phyloP scores from a whole-genome alignment of 2,329 filamentous ascomycete genomes.

The Ophiostoma perfectum region DNA sequence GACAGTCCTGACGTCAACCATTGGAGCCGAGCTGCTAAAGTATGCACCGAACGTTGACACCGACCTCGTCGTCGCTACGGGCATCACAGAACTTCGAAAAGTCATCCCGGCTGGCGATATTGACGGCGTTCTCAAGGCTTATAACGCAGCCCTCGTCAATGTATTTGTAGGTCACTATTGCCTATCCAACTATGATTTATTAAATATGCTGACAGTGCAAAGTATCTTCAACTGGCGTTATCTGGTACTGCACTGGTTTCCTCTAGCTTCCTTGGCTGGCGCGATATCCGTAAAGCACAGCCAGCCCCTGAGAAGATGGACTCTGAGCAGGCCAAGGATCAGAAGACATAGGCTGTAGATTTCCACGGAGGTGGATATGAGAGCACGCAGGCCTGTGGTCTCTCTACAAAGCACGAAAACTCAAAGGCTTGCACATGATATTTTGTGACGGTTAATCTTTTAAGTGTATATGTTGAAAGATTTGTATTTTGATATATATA shows the following conservation, averaged over 20 bases:
- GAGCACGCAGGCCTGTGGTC: too few relatives aligned
- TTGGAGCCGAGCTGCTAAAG: not conserved
- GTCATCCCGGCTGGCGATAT: not conserved
- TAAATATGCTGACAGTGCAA: not conserved
- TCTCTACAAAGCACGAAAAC: too few relatives aligned
- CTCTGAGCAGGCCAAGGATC: not conserved
- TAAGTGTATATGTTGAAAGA: not conserved
- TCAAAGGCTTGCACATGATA: too few relatives aligned
- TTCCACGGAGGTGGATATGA: not conserved
- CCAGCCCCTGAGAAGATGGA: not conserved
- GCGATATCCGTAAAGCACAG: not conserved
- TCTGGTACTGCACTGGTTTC: not conserved
- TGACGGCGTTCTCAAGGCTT: not conserved
- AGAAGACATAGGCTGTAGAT: not conserved
- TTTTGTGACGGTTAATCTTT: too few relatives aligned
- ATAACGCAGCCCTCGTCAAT: not conserved
- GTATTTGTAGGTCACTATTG: not conserved
- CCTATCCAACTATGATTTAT: not conserved
- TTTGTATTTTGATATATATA: not conserved
- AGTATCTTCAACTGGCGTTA: not conserved
- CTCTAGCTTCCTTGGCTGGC: not conserved
- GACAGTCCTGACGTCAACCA: not conserved
- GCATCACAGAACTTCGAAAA: not conserved
- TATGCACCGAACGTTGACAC: not conserved
- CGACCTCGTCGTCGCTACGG: not conserved